phyloP scores from a whole-genome alignment of 306 rosid species.

The Casuarina equisetifolia region DNA sequence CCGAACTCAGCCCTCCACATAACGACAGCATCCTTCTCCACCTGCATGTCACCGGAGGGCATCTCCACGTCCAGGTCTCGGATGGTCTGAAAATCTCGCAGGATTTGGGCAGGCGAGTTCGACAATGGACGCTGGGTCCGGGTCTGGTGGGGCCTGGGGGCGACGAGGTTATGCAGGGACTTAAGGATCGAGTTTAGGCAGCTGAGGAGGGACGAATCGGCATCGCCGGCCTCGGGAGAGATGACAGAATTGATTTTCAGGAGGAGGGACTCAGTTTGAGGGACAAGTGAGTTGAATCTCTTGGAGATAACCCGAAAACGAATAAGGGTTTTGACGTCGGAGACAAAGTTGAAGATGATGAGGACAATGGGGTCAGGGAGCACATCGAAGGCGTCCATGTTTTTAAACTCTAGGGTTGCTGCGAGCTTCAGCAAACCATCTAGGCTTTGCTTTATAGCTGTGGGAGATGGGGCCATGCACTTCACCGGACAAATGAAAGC shows the following conservation, averaged over 20 bases:
- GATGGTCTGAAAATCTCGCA: slow-evolving; percentile 40
- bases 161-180: slow-evolving; percentile 33
- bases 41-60: slow-evolving; percentile 32
- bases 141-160: slow-evolving; percentile 7
- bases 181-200: slow-evolving; percentile 34
- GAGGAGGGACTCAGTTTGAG: slow-evolving; percentile 38
- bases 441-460: not conserved
- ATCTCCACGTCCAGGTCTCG: slow-evolving; percentile 38
- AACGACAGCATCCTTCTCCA: slow-evolving; percentile 33
- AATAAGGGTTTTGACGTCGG: slow-evolving; percentile 44
- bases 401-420: not conserved
- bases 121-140: slow-evolving; percentile 9
- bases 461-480: too few species aligned
- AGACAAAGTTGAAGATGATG: slow-evolving; percentile 44
- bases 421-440: not conserved
- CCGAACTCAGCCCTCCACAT: slow-evolving; percentile 56
- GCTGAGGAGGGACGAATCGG: slow-evolving; percentile 19
- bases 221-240: slow-evolving; percentile 28
- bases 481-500: not conserved
- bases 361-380: slow-evolving; percentile 47
- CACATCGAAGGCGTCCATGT: slow-evolving; percentile 42
- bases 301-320: slow-evolving; percentile 45
- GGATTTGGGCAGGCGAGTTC: slow-evolving; percentile 41
- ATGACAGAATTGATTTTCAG: slow-evolving; percentile 47
- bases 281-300: slow-evolving; percentile 52